Base-by-base conservation (phyloP, 805 yeast genomes). In the Diddensiella transvaalensis region DNA sequence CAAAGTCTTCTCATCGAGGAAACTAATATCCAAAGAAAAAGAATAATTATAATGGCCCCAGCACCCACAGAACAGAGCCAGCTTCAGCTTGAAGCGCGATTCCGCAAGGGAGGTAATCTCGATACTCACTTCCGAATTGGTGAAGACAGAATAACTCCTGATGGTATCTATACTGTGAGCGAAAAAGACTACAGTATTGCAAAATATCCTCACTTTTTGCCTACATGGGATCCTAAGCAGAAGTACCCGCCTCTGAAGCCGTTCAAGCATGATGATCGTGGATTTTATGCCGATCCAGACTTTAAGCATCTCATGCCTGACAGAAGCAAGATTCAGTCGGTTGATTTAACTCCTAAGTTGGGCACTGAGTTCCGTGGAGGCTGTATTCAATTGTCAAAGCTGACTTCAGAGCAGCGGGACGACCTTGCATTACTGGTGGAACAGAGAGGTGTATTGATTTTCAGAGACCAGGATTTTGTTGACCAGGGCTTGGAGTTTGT, bases 211-310 rank as follows among this genome's bases (percentile, higher is more conserved):
- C 21, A 36, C n/a, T 36, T 15, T 15, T 18, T 36, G 18, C 40
- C 40, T 36, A 15, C 21, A 8, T 36, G 21, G 18, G 40, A 36
- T 36, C 40, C 40, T 15, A 15, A 15, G 21, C 21, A 36, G n/a
- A 36, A 36, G n/a, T 15, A 15, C n/a, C 18, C 18, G n/a, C 21
- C 18, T n/a, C n/a, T 15, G 40, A 18, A 18, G 40, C 40, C 40
- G 10, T 26, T 26, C 13, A 26, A 26, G 32, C 32, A 42, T 21
- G 35, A 42, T 19, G 88, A 83, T 57, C 79, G 81, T 15, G 87
- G 82, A 15, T 61, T 68, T 21, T 70, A 75, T 48, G 87, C 82
- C 15, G 82, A 82, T 59, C 76, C 80, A 11, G 54, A 63, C 2
- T 72, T 77, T 45, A 70, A 73, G 22, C 8, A 13, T 8, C 13